These are phyloP conservation scores for Penicillium sp. DNA, from an alignment of 2,329 filamentous ascomycete species.

Conservation along the genomic window DNA sequence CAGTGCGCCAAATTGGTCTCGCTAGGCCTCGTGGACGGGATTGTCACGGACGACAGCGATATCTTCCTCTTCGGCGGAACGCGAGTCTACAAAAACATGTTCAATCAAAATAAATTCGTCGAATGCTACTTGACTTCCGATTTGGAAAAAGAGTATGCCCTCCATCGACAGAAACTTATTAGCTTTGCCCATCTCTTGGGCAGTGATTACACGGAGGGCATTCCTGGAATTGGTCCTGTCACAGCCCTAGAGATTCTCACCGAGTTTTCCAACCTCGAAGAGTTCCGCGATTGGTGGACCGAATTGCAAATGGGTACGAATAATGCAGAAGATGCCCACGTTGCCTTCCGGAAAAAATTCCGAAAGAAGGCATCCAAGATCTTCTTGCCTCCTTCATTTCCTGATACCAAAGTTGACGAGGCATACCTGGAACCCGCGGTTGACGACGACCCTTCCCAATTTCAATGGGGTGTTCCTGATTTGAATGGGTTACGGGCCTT, in stretches of 20 bases:
- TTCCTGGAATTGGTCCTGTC: constrained; percentile 87
- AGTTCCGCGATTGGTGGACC: constrained; percentile 85
- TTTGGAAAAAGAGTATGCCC: constrained; percentile 81
- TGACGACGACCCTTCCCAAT: constrained; percentile 71
- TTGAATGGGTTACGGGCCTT: constrained; percentile 79
- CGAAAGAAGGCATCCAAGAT: constrained; percentile 79
- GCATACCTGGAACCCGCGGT: constrained; percentile 88
- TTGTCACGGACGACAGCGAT: constrained; percentile 96
- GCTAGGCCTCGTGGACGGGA: constrained; percentile 88
- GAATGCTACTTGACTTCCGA: constrained; percentile 88
- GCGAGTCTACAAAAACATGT: constrained; percentile 99
- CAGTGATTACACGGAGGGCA: constrained; percentile 90
- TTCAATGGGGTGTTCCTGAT: constrained; percentile 96
- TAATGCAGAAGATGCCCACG: constrained; percentile 54
- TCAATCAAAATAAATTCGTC: constrained; percentile 96
- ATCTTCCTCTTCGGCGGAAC: constrained; percentile 96
- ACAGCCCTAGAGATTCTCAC: constrained; percentile 91
- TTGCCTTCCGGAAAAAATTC: constrained; percentile 79
- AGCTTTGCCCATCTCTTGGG: constrained; percentile 86
- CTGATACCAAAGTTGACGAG: constrained; percentile 70
- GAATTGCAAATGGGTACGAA: constrained; percentile 71
- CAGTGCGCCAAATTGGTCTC: constrained; percentile 90
- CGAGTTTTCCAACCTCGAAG: constrained; percentile 72
- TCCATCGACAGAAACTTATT: constrained; percentile 84
- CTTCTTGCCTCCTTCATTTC: constrained; percentile 79